Evolutionary conservation across 2,329 filamentous ascomycete species (phyloP), one percentile per base, ranked within the genome.

Genomic region (Fusarium acutatum): DNA sequence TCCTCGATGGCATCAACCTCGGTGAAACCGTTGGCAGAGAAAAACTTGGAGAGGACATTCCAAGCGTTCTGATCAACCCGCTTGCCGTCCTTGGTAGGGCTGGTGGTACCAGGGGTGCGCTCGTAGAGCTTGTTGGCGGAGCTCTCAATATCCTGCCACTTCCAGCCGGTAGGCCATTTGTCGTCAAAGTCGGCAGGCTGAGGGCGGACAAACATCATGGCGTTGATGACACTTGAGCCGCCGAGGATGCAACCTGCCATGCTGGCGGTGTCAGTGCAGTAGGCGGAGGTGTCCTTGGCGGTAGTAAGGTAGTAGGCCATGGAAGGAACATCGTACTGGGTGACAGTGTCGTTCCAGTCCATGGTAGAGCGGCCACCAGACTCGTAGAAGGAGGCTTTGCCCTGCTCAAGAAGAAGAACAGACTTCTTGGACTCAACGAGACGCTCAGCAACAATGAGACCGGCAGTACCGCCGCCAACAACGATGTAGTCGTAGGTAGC

Each of bases 171-270:
- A 2, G 93, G 93, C 83, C 93, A 95, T 80, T 92, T 92, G 79
- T 88, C 86, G 79, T 94, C 90, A 84, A 92, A 94, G 79, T 94
- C 93, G 13, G 83, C 79, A 10, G 88, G 85, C 68, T 91, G 88
- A 1, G 92, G 88, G 83, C 88, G 90, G 86, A 90, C 92, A 88
- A 90, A 93, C 38, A 93, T 84, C 49, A 90, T 91, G 57, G 91
- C 89, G 73, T 93, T 94, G 77, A 93, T 85, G 34, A 90, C 88
- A 20, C 89, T 88, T 13, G 90, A 89, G 62, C 92, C 92, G 54
- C 92, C 92, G 6, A 94, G 86, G 47, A 94, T 85, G 70, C 92
- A 94, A 20, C 91, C 92, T 18, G 91, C 90, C 90, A 93, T 93
- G 76, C 92, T 89, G 70, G 92, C 91, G n/a, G 89, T 90, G 79